These are phyloP conservation scores for Kazachstania sp. DNA, from an alignment of 1,139 yeast species.

Conservation along the genomic window DNA sequence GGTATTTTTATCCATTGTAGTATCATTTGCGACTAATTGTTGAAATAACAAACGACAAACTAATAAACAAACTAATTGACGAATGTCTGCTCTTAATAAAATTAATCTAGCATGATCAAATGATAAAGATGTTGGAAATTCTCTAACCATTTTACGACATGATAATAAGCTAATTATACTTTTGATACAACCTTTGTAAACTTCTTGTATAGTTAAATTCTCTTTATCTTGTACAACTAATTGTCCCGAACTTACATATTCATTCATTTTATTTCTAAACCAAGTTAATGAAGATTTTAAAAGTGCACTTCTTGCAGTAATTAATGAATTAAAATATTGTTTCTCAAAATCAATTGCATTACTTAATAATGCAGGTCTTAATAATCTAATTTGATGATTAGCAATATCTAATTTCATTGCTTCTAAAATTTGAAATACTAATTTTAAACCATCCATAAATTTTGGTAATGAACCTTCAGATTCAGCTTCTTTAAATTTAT, in stretches of 20 bases:
- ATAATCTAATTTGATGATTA: slow-evolving; percentile 80
- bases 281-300: slow-evolving; percentile 61
- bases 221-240: slow-evolving; percentile 12
- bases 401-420: slow-evolving; percentile 97
- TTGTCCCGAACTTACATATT: slow-evolving; percentile 11
- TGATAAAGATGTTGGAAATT: slow-evolving; percentile 78
- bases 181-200: slow-evolving; percentile 24
- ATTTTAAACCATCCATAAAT: slow-evolving; percentile 68
- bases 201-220: slow-evolving; percentile 19
- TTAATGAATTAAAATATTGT: slow-evolving; percentile 71
- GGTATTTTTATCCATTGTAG: slow-evolving; percentile 22
- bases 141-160: slow-evolving; percentile 73
- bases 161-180: slow-evolving; percentile 49
- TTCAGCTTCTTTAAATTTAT: slow-evolving; percentile 57
- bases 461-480: slow-evolving; percentile 43
- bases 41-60: slow-evolving; percentile 65
- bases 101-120: slow-evolving; percentile 80
- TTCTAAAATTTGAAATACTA: slow-evolving; percentile 76
- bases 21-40: slow-evolving; percentile 48
- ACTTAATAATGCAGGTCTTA: slow-evolving; percentile 76
- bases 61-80: slow-evolving; percentile 76
- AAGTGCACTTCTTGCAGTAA: slow-evolving; percentile 51
- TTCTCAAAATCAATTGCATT: slow-evolving; percentile 90
- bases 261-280: slow-evolving; percentile 44
- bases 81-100: slow-evolving; percentile 70